Evolutionary conservation across 2,329 filamentous ascomycete species (phyloP).

Genomic region (Aspergillus tamarii): DNA sequence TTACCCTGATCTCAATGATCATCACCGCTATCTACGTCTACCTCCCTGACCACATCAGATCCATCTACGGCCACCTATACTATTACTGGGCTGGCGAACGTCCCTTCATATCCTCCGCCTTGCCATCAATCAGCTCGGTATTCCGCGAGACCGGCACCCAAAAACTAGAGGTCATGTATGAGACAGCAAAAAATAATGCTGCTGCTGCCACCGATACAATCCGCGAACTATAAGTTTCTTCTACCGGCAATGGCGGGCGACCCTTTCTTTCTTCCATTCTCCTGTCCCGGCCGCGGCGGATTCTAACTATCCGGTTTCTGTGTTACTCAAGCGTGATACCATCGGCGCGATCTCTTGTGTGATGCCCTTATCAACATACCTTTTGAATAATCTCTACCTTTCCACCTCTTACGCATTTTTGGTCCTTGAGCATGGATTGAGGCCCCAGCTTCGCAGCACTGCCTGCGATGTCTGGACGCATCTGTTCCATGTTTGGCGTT

Average conservation of each 20-base stretch:
- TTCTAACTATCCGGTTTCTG: background rate
- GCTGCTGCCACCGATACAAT: constrained; percentile 38
- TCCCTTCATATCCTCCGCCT: constrained; percentile 38
- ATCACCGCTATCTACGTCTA: constrained; percentile 87
- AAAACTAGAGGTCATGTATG: constrained; percentile 51
- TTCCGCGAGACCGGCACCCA: constrained; percentile 35
- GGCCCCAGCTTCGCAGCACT: background rate
- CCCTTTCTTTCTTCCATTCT: background rate
- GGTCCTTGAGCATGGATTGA: background rate
- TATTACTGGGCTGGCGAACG: constrained; percentile 90
- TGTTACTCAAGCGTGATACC: background rate
- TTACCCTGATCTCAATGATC: constrained; percentile 85
- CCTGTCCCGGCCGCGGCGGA: background rate
- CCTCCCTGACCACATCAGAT: constrained; percentile 85
- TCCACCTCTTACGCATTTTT: background rate
- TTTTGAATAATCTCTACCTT: background rate
- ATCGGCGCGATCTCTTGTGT: background rate
- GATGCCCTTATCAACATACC: background rate
- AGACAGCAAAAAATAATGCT: constrained; percentile 50
- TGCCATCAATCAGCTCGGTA: constrained; percentile 38
- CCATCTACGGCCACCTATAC: constrained; percentile 81
- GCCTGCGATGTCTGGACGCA: background rate
- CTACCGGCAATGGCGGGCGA: background rate
- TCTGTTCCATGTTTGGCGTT: constrained; percentile 10
- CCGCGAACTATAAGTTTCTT: constrained; percentile 34